phyloP scores from a whole-genome alignment of 495 filamentous ascomycete genomes.

The Aspergillus panamensis region DNA sequence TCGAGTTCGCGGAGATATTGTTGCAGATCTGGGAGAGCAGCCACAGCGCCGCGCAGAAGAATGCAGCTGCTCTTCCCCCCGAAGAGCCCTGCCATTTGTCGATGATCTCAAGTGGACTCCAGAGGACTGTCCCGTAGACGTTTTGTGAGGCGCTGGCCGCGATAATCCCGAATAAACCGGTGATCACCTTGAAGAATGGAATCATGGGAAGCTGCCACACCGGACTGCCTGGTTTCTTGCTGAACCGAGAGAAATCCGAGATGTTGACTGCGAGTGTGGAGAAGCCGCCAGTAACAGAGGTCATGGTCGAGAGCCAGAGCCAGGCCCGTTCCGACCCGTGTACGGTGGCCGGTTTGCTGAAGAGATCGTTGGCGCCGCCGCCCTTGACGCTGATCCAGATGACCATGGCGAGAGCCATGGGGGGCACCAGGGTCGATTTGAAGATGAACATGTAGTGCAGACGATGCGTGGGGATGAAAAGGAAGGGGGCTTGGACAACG shows the following conservation, averaged over 20 bases:
- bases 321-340: slow-evolving; percentile 8
- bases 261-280: slow-evolving; percentile 11
- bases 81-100: slow-evolving; percentile 8
- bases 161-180: slow-evolving; percentile 7
- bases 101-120: slow-evolving; percentile 11
- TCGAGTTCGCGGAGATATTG: slow-evolving; percentile 13
- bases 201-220: slow-evolving; percentile 14
- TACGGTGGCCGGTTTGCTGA: slow-evolving; percentile 6
- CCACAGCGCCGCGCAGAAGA: slow-evolving; percentile 9
- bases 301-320: slow-evolving; percentile 12
- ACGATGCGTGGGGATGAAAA: slow-evolving; percentile 11
- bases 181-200: slow-evolving; percentile 7
- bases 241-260: slow-evolving; percentile 11
- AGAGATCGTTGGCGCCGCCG: slow-evolving; percentile 6
- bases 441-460: slow-evolving; percentile 13
- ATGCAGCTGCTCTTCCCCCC: slow-evolving; percentile 7
- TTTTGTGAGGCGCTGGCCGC: slow-evolving; percentile 10
- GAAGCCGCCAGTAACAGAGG: slow-evolving; percentile 8
- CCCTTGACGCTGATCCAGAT: slow-evolving; percentile 13
- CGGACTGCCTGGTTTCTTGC: slow-evolving; percentile 9
- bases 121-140: slow-evolving; percentile 4
- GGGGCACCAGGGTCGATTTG: slow-evolving; percentile 7
- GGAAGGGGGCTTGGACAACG: slow-evolving; percentile 10
- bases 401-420: slow-evolving; percentile 11
- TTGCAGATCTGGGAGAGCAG: slow-evolving; percentile 9